Conservation (phyloP, 768 basidiomycete species). For the Termitomyces titanicus region DNA sequence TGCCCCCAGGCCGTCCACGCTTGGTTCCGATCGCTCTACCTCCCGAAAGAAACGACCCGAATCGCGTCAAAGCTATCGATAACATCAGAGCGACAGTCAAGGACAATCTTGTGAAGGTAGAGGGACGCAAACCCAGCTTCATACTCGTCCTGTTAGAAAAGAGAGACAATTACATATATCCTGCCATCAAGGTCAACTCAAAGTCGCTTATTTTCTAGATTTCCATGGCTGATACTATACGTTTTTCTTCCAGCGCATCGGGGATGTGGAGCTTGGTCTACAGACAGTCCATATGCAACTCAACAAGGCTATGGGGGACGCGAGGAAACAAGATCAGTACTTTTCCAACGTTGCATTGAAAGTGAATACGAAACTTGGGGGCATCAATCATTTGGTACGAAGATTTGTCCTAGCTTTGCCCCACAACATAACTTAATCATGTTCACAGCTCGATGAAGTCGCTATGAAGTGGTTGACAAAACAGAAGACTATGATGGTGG, state of each 20-base stretch:
- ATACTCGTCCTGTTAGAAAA: conserved; percentile 67
- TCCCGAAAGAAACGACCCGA: conserved; percentile 22
- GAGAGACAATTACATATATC: conserved; percentile 73
- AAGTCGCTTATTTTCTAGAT: not conserved
- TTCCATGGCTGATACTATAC: not conserved
- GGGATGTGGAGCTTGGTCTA: conserved; percentile 71
- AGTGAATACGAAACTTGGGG: conserved; percentile 80
- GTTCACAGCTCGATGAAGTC: conserved; percentile 41
- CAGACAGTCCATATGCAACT: conserved; percentile 74
- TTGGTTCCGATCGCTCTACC: conserved; percentile 32
- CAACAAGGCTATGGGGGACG: conserved; percentile 51
- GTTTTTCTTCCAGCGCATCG: conserved; percentile 43
- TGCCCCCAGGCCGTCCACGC: conserved; percentile 33
- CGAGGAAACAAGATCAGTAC: conserved; percentile 70
- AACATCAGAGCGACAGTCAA: conserved; percentile 40
- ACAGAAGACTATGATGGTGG: conserved; percentile 77
- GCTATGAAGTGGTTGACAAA: conserved; percentile 64
- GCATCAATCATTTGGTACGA: conserved; percentile 63
- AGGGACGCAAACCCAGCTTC: conserved; percentile 47
- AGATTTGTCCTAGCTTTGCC: not conserved
- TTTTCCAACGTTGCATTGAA: conserved; percentile 81
- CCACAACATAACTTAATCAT: not conserved
- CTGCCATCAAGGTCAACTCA: conserved; percentile 62
- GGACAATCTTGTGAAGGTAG: conserved; percentile 17
- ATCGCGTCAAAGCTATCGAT: conserved; percentile 33